A percentile compares a stretch with the other conserved stretches of the same genome.
phyloP scores from a whole-genome alignment of 148 eudicot genomes.

The Rhododendron molle region DNA sequence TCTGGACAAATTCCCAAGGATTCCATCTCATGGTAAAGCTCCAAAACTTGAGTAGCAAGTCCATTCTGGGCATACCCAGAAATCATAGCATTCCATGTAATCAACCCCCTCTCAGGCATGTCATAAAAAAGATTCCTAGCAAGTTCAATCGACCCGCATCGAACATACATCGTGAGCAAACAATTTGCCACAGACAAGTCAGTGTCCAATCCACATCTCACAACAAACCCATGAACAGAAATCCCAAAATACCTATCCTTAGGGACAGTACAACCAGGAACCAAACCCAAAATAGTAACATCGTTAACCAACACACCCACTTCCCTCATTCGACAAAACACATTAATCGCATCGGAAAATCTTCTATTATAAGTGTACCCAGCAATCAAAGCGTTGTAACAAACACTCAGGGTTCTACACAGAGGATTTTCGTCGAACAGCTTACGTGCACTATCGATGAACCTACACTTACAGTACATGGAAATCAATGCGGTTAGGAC shows the following conservation, averaged over 20 bases:
- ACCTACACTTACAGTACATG: constrained; percentile 40
- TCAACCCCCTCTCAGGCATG: constrained; percentile 54
- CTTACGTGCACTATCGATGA: constrained; percentile 35
- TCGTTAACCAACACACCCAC: constrained; percentile 38
- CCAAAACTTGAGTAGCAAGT: constrained; percentile 46
- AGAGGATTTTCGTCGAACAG: constrained; percentile 63
- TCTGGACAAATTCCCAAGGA: constrained; percentile 40
- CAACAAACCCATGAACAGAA: constrained; percentile 50
- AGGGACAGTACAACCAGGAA: constrained; percentile 46
- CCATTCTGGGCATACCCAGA: constrained; percentile 85
- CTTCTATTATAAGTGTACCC: constrained; percentile 40
- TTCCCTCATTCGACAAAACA: constrained; percentile 51
- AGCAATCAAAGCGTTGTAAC: constrained; percentile 72
- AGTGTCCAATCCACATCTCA: constrained; percentile 37
- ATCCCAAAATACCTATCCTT: constrained; percentile 41
- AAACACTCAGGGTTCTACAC: constrained; percentile 39
- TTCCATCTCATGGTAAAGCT: constrained; percentile 56
- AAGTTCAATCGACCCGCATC: constrained; percentile 49
- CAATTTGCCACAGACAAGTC: constrained; percentile 61
- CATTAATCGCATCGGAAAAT: constrained; percentile 19
- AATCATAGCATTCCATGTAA: constrained; percentile 83
- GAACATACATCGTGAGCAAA: constrained; percentile 60
- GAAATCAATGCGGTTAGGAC: constrained; percentile 64
- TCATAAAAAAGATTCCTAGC: constrained; percentile 55
- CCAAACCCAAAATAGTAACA: constrained; percentile 67